Base-by-base conservation (phyloP, 139 green algal genomes). In the Auxenochlorella pyrenoidosa region DNA sequence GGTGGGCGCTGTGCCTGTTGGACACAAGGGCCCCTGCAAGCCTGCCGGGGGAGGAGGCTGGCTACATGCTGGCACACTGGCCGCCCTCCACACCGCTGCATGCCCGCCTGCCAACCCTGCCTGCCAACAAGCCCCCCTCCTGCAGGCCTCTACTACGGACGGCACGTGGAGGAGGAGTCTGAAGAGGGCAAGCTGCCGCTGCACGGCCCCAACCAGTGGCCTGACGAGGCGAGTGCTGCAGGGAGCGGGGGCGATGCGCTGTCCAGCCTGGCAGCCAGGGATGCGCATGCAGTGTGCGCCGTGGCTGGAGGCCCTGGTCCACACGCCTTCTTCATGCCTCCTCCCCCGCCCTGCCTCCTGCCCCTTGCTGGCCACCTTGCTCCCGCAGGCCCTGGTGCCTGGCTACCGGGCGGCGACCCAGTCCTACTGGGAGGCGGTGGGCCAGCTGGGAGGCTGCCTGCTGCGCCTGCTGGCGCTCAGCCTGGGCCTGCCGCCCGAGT, bases 151-250 rank as follows among this genome's bases (percentile, higher is more conserved):
- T 97, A 98, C 89, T 97, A 96, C 87, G 93, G 95, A 0, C 75
- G 93, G 34, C 91, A 96, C 60, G 85, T 96, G n/a, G n/a, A 89
- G 16, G 43, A 85, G 68, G 86, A 86, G 72, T 86, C 63, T 72
- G 85, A 87, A 19, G 92, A 97, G 80, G 92, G 89, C 2, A 41
- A 75, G 22, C 89, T 94, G 59, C 95, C 97, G 2, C 89, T 99
- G 63, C 94, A 98, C 75, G 97, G 97, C 30, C 96, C 96, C 70
- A 99, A 99, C 86, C 93, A 98, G 75, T 99, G 97, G 96, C 95
- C 94, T 0, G 54, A 87, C 60, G 79, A 90, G 85, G 85, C 89
- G 75, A 51, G 59, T 40, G 38, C n/a, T 19, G 21, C 38, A 12
- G 22, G 21, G 18, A 63, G 68, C 18, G 47, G 47, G 47, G n/a